These are phyloP conservation scores for Aphanomyces astaci DNA, from an alignment of 352 stramenopile species.

Conservation along the genomic window DNA sequence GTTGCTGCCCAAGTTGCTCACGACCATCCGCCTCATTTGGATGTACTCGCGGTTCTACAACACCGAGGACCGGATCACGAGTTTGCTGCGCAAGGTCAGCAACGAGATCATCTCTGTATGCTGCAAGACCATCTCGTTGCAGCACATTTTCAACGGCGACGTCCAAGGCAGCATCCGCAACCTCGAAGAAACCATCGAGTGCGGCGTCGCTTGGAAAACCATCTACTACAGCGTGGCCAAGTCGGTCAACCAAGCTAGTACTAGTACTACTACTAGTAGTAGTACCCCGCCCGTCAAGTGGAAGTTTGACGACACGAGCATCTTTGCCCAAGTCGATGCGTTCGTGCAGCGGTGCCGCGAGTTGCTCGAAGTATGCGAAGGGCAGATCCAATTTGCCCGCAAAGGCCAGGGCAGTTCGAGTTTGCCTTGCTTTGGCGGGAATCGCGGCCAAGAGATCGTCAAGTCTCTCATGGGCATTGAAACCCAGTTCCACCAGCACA, in stretches of 20 bases:
- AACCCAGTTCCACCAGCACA: slow-evolving; percentile 85
- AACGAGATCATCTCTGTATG: slow-evolving; percentile 92
- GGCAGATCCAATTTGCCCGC: slow-evolving; percentile 92
- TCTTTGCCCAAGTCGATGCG: slow-evolving; percentile 94
- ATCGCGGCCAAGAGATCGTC: slow-evolving; percentile 86
- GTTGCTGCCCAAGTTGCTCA: slow-evolving; percentile 87
- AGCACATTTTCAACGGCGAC: slow-evolving; percentile 91
- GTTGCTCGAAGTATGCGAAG: slow-evolving; percentile 91
- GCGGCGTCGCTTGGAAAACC: slow-evolving; percentile 89
- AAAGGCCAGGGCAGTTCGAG: slow-evolving; percentile 61
- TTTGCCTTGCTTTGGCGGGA: slow-evolving; percentile 88
- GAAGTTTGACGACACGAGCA: slow-evolving; percentile 91
- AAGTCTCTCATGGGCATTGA: slow-evolving; percentile 90
- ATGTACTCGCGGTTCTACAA: slow-evolving; percentile 92
- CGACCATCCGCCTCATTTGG: slow-evolving; percentile 92
- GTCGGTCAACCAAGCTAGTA: no score
- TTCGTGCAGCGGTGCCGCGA: slow-evolving; percentile 94
- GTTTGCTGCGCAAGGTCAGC: slow-evolving; percentile 89
- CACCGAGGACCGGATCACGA: slow-evolving; percentile 88
- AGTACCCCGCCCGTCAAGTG: slow-evolving; percentile 57
- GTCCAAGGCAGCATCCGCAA: slow-evolving; percentile 82
- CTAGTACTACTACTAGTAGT: slow-evolving; percentile 29
- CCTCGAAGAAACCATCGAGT: slow-evolving; percentile 89
- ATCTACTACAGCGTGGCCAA: slow-evolving; percentile 63
- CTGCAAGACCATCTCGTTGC: slow-evolving; percentile 80